Conservation (phyloP, 1,139 yeast genomes). For the Wickerhamomyces sp. region DNA sequence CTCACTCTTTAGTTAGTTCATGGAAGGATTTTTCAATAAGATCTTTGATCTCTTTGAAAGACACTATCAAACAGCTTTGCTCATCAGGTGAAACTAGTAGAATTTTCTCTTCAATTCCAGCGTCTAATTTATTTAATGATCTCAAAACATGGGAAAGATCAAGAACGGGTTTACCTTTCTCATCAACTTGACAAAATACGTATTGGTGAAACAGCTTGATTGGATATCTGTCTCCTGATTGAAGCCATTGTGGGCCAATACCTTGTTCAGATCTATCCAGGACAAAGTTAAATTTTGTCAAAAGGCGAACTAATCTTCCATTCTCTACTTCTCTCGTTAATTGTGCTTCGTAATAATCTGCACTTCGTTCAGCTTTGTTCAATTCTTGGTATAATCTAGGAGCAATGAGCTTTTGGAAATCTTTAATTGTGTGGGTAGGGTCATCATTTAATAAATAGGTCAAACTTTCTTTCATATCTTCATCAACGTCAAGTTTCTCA, state of each 20-base stretch:
- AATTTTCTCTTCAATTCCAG: conserved; percentile 82
- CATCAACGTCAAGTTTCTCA: conserved; percentile 9
- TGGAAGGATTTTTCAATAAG: conserved; percentile 70
- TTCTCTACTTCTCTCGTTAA: conserved; percentile 78
- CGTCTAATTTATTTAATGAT: conserved; percentile 83
- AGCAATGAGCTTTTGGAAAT: conserved; percentile 30
- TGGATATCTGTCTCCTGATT: conserved; percentile 71
- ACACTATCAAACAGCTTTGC: conserved; percentile 70
- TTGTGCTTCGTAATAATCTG: conserved; percentile 64
- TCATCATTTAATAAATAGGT: conserved; percentile 28
- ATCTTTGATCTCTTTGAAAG: conserved; percentile 74
- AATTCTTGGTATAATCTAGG: conserved; percentile 38
- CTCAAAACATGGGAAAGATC: conserved; percentile 80
- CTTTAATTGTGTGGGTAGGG: conserved; percentile 17
- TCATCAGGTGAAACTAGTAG: conserved; percentile 81
- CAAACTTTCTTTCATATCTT: conserved; percentile 20
- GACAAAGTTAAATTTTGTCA: conserved; percentile 76
- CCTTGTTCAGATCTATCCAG: conserved; percentile 69
- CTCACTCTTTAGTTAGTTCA: conserved; percentile 35
- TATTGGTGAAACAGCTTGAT: conserved; percentile 76
- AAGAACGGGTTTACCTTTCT: conserved; percentile 67
- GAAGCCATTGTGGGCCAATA: conserved; percentile 59
- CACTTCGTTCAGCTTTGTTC: conserved; percentile 50
- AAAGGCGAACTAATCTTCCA: conserved; percentile 75
- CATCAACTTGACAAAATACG: conserved; percentile 81